These are phyloP conservation scores for Botrytis byssoidea DNA, from an alignment of 2,329 filamentous ascomycete genomes.

Conservation along the genomic window DNA sequence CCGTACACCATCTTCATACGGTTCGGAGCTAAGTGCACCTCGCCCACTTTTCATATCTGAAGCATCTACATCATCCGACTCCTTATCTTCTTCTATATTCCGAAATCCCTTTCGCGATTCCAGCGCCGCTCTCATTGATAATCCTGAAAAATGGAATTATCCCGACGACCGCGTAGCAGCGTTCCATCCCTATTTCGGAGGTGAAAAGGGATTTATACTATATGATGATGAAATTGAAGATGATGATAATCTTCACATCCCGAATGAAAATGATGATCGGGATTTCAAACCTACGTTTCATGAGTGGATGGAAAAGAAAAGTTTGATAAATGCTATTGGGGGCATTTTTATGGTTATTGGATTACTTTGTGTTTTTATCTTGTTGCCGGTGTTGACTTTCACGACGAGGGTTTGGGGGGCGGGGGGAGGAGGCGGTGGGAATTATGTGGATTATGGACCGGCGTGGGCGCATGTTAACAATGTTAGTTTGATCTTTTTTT, in stretches of 20 bases:
- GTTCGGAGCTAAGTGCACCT: not conserved
- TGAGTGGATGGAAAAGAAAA: constrained; percentile 47
- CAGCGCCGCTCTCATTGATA: constrained; percentile 27
- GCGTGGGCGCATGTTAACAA: constrained; percentile 50
- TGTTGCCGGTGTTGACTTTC: constrained; percentile 50
- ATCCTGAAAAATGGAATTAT: constrained; percentile 41
- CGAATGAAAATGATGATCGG: constrained; percentile 49
- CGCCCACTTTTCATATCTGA: not conserved
- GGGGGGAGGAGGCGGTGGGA: not conserved
- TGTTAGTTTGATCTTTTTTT: constrained; percentile 2
- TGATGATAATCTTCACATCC: constrained; percentile 55
- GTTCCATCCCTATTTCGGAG: constrained; percentile 44
- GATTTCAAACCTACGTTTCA: constrained; percentile 42
- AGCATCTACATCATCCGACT: constrained; percentile 23
- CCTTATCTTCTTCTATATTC: not conserved
- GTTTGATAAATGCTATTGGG: constrained; percentile 42
- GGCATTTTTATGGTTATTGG: constrained; percentile 48
- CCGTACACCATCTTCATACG: not conserved
- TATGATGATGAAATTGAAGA: constrained; percentile 51
- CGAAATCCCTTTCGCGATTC: constrained; percentile 31
- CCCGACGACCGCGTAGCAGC: constrained; percentile 49
- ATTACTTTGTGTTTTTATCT: constrained; percentile 50
- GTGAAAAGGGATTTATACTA: constrained; percentile 42
- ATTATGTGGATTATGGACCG: constrained; percentile 25
- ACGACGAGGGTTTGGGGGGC: constrained; percentile 32